Evolutionary conservation across 2,329 filamentous ascomycete genomes (phyloP).

Genomic region (Apiospora koreana): DNA sequence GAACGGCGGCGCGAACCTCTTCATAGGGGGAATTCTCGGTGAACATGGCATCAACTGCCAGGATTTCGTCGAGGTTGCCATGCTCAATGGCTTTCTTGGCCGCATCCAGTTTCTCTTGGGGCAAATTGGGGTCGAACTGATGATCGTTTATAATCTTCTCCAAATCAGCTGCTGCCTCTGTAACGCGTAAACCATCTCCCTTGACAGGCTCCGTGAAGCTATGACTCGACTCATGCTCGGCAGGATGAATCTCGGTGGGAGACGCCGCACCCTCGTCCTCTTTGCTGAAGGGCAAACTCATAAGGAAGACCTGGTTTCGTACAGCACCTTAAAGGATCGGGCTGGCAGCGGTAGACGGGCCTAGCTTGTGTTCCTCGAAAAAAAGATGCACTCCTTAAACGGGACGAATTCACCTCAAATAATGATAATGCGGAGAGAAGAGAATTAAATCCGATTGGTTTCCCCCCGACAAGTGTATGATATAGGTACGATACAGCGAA

Average conservation of each 20-base stretch:
- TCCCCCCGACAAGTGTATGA: too few species aligned
- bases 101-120: constrained; percentile 33
- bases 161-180: constrained; percentile 27
- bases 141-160: constrained; percentile 34
- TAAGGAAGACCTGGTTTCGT: not conserved
- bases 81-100: constrained; percentile 32
- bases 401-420: too few species aligned
- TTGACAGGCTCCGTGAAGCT: not conserved
- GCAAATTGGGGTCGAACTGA: constrained; percentile 37
- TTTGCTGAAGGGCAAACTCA: not conserved
- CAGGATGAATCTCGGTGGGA: not conserved
- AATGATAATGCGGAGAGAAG: too few species aligned
- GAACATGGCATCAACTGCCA: constrained; percentile 33
- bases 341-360: not conserved
- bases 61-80: constrained; percentile 33
- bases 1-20: constrained; percentile 44
- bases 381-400: too few species aligned
- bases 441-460: too few species aligned
- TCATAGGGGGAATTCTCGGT: constrained; percentile 40
- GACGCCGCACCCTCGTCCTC: not conserved
- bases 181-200: constrained; percentile 17
- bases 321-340: not conserved
- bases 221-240: not conserved
- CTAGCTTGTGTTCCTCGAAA: too few species aligned
- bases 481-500: too few species aligned